Evolutionary conservation across 2,329 filamentous ascomycete species (phyloP).

Genomic region (Colletotrichum sp.): DNA sequence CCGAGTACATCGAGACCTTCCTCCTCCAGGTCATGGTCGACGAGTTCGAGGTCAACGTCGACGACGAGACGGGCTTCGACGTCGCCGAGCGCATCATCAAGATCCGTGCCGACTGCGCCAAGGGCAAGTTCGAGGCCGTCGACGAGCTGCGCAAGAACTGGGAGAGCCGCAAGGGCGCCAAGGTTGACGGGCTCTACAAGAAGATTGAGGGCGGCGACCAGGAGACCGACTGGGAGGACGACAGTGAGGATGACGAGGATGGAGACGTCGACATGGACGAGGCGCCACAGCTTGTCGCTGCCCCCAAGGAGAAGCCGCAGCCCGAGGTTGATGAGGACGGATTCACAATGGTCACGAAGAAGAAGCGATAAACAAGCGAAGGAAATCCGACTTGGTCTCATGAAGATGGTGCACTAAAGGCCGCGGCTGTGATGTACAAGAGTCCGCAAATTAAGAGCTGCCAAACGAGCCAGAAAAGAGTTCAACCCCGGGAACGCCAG

Average conservation of each 20-base stretch:
- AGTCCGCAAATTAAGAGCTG: slow-evolving; percentile 69
- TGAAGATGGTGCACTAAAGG: slow-evolving; percentile 4
- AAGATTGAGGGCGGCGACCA: slow-evolving; percentile 60
- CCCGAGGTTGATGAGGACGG: slow-evolving; percentile 83
- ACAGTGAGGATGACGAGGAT: slow-evolving; percentile 59
- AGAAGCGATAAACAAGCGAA: slow-evolving; percentile 58
- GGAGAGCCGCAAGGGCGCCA: slow-evolving; percentile 65
- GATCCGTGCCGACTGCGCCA: slow-evolving; percentile 66
- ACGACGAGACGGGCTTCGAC: slow-evolving; percentile 82
- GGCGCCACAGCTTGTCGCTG: slow-evolving; percentile 65
- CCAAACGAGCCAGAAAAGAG: slow-evolving; percentile 10
- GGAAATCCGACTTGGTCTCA: slow-evolving; percentile 3
- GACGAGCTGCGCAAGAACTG: slow-evolving; percentile 68
- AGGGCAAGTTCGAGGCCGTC: slow-evolving; percentile 70
- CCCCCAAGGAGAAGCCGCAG: slow-evolving; percentile 65
- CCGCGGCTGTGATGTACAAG: slow-evolving; percentile 76
- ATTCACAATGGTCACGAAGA: slow-evolving; percentile 76
- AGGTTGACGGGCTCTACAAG: slow-evolving; percentile 58
- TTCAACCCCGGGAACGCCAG: slow-evolving; percentile 22
- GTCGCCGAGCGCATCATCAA: slow-evolving; percentile 77
- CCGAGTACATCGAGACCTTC: slow-evolving; percentile 81
- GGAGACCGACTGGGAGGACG: slow-evolving; percentile 67
- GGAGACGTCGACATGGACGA: slow-evolving; percentile 73
- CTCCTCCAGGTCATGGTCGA: slow-evolving; percentile 91
- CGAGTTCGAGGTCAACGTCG: slow-evolving; percentile 92